phyloP scores from a whole-genome alignment of 176 grass and related monocot species.

The Rhipidocladum racemiflorum region DNA sequence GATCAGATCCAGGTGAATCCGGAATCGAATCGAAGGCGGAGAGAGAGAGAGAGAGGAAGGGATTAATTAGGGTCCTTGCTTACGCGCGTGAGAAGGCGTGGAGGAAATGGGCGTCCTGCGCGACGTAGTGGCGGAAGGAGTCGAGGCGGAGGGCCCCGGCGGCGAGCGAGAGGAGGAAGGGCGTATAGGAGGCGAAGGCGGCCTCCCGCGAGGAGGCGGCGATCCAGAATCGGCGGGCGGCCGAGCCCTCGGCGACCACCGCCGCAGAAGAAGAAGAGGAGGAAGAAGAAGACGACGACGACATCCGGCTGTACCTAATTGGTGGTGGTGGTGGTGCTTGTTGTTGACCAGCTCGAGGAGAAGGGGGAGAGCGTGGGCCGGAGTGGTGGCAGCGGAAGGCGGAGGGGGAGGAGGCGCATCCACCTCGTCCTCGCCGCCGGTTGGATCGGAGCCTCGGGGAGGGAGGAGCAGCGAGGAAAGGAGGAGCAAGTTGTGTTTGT shows the following conservation, averaged over 20 bases:
- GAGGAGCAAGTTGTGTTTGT: no score
- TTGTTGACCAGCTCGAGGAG: neutral
- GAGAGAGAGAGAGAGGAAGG: neutral
- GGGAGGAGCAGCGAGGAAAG: neutral
- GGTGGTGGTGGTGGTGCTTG: neutral
- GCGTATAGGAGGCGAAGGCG: constrained; percentile 67
- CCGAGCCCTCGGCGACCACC: constrained; percentile 62
- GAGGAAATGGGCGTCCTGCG: constrained; percentile 82
- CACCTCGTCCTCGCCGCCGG: constrained; percentile 8
- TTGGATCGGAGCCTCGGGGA: neutral
- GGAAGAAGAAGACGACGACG: no score
- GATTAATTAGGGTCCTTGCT: neutral
- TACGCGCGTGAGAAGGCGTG: constrained; percentile 78
- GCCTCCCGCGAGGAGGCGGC: constrained; percentile 62
- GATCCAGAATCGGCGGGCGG: constrained; percentile 80
- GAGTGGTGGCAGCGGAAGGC: constrained; percentile 33
- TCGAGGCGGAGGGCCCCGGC: constrained; percentile 57
- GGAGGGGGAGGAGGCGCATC: constrained; percentile 21
- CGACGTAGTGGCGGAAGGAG: constrained; percentile 74
- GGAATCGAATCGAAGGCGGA: neutral
- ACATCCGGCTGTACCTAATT: constrained; percentile 24
- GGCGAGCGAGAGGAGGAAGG: constrained; percentile 80
- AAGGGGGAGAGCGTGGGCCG: neutral
- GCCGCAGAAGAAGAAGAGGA: constrained; percentile 32
- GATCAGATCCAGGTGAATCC: constrained; percentile 27